phyloP scores from a whole-genome alignment of 106 monocot species.

The Allium fistulosum region DNA sequence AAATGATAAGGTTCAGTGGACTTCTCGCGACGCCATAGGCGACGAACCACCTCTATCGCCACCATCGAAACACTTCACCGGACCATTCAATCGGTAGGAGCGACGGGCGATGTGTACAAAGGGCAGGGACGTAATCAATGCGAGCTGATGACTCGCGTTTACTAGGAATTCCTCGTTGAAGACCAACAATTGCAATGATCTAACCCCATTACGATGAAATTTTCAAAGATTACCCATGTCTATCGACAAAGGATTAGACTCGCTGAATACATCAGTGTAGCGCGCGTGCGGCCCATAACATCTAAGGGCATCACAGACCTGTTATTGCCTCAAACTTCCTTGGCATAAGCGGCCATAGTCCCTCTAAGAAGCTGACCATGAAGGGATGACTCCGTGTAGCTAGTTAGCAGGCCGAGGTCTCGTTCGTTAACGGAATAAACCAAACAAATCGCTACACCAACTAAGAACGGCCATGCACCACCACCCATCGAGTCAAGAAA shows the following conservation, averaged over 20 bases:
- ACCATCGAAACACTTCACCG: too few relatives aligned
- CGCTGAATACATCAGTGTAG: slow-evolving; percentile 72
- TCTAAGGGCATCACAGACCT: slow-evolving; percentile 97
- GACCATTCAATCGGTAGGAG: too few relatives aligned
- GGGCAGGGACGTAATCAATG: too few relatives aligned
- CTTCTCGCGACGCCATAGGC: too few relatives aligned
- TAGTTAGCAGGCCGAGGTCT: slow-evolving; percentile 14
- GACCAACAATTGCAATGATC: too few relatives aligned
- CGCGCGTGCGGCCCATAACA: slow-evolving; percentile 85
- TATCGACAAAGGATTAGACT: neutral
- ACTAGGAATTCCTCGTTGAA: too few relatives aligned
- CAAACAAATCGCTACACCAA: slow-evolving; percentile 35
- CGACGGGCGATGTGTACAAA: too few relatives aligned
- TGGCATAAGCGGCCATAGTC: slow-evolving; percentile 81
- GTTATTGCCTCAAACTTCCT: slow-evolving; percentile 89
- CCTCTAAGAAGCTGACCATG: slow-evolving; percentile 77
- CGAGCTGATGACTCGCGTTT: too few relatives aligned
- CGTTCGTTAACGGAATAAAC: slow-evolving; percentile 34
- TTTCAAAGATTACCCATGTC: too few relatives aligned
- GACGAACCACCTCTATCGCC: too few relatives aligned
- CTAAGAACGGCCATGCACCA: slow-evolving; percentile 84
- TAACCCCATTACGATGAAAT: too few relatives aligned
- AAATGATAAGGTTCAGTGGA: too few relatives aligned
- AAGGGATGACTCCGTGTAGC: slow-evolving; percentile 22
- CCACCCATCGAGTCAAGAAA: slow-evolving; percentile 80